Conservation (phyloP, 306 rosid species). For the Acacia acuminata region DNA sequence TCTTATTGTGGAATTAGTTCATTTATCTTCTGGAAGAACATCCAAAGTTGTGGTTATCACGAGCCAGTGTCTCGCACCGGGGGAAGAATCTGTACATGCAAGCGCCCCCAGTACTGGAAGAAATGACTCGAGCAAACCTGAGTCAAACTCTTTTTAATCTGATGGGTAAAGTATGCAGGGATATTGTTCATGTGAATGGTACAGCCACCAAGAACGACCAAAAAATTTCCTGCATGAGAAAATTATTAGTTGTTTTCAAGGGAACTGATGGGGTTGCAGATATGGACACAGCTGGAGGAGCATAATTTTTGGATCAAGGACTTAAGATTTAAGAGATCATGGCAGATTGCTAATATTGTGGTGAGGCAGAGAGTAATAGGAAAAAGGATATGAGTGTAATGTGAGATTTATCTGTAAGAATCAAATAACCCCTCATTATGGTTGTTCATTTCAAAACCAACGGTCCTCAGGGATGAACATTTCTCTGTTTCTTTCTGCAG, state of each 20-base stretch:
- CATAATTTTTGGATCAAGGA: constrained; percentile 37
- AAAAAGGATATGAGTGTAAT: neutral
- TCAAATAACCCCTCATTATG: neutral
- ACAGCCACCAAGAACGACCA: constrained; percentile 56
- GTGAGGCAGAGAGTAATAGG: constrained; percentile 34
- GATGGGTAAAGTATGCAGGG: constrained; percentile 72
- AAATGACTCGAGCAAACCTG: constrained; percentile 93
- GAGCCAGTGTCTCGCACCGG: constrained; percentile 73
- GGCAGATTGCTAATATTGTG: constrained; percentile 37
- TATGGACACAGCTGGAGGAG: constrained; percentile 90
- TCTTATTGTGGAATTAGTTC: constrained; percentile 59
- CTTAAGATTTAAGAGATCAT: constrained; percentile 19
- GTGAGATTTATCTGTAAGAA: neutral
- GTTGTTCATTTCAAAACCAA: neutral
- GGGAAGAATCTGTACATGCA: constrained; percentile 94
- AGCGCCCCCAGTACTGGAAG: constrained; percentile 94
- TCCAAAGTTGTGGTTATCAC: constrained; percentile 69
- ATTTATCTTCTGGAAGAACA: constrained; percentile 77
- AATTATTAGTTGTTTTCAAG: constrained; percentile 72
- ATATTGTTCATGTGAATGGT: constrained; percentile 78
- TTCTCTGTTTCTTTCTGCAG: constrained; percentile 35
- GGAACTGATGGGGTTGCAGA: constrained; percentile 85
- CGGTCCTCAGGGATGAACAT: neutral
- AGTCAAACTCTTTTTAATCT: constrained; percentile 59
- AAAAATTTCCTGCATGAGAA: constrained; percentile 62